These are phyloP conservation scores for Phoenix roebelenii DNA, from an alignment of 176 grass and related monocot genomes.

Conservation along the genomic window DNA sequence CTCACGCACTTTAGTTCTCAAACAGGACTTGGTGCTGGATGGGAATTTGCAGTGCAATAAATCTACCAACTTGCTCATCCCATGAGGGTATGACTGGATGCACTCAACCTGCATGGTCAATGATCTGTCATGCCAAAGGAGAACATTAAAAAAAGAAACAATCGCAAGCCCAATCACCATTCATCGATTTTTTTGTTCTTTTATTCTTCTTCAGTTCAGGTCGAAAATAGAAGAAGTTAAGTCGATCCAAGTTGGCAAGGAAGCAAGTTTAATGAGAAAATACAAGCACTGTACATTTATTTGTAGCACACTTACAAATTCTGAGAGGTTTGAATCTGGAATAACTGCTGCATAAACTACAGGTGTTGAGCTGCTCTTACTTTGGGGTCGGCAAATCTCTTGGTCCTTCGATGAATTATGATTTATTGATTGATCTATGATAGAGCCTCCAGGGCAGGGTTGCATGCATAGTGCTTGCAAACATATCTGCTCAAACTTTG, in stretches of 20 bases:
- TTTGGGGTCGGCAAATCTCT: neutral
- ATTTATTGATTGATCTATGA: conserved; percentile 6
- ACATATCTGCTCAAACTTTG: conserved; percentile 18
- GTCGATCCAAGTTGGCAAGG: too few species aligned
- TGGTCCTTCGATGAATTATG: conserved; percentile 3
- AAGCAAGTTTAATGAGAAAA: neutral
- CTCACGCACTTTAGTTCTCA: conserved; percentile 19
- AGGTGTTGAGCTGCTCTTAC: conserved; percentile 3
- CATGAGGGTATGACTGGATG: conserved; percentile 6
- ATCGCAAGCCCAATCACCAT: too few species aligned
- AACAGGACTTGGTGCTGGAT: conserved; percentile 1
- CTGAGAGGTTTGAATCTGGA: conserved; percentile 15
- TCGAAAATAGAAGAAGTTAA: too few species aligned
- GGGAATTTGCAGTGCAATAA: conserved; percentile 20
- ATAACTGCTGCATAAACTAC: conserved; percentile 12
- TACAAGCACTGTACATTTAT: neutral
- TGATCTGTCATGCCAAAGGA: too few species aligned
- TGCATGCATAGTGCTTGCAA: conserved; percentile 28
- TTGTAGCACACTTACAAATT: conserved; percentile 23
- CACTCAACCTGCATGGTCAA: conserved; percentile 3
- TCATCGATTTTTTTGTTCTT: too few species aligned
- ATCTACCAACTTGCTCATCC: conserved; percentile 17
- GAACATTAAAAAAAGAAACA: too few species aligned
- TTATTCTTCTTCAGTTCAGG: too few species aligned
- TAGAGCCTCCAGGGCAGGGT: conserved; percentile 9